Conservation (phyloP, 805 yeast genomes). For the Tetrapisispora nanseiensis region DNA sequence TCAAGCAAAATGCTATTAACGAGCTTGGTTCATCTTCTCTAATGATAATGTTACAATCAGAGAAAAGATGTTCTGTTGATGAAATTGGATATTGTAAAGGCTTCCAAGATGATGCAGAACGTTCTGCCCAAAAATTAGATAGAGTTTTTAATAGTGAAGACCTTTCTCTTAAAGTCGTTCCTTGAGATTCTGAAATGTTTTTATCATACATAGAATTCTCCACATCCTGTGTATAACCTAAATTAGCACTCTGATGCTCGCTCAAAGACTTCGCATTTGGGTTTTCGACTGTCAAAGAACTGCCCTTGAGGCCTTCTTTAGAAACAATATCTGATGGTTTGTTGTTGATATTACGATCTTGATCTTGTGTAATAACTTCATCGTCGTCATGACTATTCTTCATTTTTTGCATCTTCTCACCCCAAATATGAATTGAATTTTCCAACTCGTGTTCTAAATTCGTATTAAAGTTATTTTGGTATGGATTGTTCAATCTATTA, state of each 20-base stretch:
- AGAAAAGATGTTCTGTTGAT: constrained; percentile 81
- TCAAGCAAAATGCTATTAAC: constrained; percentile 82
- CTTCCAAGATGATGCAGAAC: constrained; percentile 93
- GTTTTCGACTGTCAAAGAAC: too few species aligned
- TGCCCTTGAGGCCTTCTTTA: too few species aligned
- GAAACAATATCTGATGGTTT: too few species aligned
- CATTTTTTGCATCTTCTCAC: constrained; percentile 19
- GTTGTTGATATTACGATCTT: not conserved
- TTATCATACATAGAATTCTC: not conserved
- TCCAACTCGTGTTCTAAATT: constrained; percentile 25
- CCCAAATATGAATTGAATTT: constrained; percentile 27
- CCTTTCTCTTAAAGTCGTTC: constrained; percentile 36
- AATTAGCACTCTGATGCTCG: too few species aligned
- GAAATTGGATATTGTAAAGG: constrained; percentile 74
- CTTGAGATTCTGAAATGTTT: not conserved
- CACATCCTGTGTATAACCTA: too few species aligned
- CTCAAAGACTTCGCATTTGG: too few species aligned
- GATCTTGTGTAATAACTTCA: not conserved
- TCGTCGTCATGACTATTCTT: constrained; percentile 8
- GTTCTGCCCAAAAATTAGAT: constrained; percentile 92
- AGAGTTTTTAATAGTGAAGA: constrained; percentile 73
- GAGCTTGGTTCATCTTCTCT: constrained; percentile 97
- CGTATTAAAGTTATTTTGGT: constrained; percentile 8
- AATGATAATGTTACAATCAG: constrained; percentile 86
- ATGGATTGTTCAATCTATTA: not conserved